A percentile compares a stretch with the other conserved stretches of the same genome.
Evolutionary conservation across 2,329 filamentous ascomycete species (phyloP).

Genomic region (Phyllosticta citrichinensis): DNA sequence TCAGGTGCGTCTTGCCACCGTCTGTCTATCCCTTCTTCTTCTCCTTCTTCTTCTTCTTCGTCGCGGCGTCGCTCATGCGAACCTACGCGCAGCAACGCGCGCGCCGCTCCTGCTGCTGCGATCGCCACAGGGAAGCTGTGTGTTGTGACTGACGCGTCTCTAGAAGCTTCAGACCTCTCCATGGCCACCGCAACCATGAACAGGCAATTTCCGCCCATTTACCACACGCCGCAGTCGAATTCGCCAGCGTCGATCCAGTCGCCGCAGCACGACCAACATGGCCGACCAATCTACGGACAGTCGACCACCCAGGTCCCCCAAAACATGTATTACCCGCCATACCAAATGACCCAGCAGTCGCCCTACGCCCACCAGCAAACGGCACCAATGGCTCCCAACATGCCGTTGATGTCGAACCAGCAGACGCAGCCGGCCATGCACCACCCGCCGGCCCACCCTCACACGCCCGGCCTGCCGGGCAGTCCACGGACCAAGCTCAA

Average conservation of each 20-base stretch:
- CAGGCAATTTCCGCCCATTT: conserved; percentile 76
- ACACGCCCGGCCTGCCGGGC: conserved; percentile 51
- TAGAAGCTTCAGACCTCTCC: conserved; percentile 58
- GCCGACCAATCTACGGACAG: conserved; percentile 71
- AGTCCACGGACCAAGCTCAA: conserved; percentile 45
- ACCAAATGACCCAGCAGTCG: conserved; percentile 46
- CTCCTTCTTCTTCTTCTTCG: not conserved
- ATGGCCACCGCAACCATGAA: conserved; percentile 61
- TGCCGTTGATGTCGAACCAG: conserved; percentile 45
- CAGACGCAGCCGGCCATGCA: conserved; percentile 28
- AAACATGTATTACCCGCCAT: conserved; percentile 73
- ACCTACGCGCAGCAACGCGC: conserved; percentile 1
- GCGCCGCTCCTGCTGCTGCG: not conserved
- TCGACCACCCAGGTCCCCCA: conserved; percentile 70
- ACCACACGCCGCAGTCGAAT: conserved; percentile 91
- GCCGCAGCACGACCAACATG: conserved; percentile 81
- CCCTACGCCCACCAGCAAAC: conserved; percentile 46
- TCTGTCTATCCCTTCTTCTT: not conserved
- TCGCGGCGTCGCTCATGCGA: not conserved
- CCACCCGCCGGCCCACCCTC: conserved; percentile 33
- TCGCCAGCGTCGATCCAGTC: conserved; percentile 90
- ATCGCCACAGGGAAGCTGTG: not conserved
- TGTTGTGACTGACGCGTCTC: conserved; percentile 42
- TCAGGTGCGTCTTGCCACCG: conserved; percentile 35
- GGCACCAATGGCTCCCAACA: conserved; percentile 36